A percentile compares a stretch with the other conserved stretches of the same genome.
These are phyloP conservation scores for Boletales sp. DNA, from an alignment of 768 basidiomycete species.

Conservation along the genomic window DNA sequence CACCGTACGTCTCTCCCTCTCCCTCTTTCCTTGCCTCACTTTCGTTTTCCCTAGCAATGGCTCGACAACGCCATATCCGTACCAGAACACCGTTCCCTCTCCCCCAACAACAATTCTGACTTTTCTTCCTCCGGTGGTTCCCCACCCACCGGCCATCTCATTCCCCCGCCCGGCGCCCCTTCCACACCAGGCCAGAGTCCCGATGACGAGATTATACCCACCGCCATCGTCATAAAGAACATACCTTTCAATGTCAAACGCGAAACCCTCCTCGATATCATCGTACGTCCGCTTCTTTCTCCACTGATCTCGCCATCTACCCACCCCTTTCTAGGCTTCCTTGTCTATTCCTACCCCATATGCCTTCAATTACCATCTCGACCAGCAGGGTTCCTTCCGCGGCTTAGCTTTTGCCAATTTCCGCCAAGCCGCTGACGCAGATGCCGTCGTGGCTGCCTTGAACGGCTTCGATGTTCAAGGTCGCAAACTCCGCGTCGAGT, in stretches of 20 bases:
- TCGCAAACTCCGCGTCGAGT: conserved; percentile 96
- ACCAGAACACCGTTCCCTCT: conserved; percentile 76
- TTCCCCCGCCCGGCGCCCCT: conserved; percentile 40
- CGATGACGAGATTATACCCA: conserved; percentile 95
- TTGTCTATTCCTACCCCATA: conserved; percentile 94
- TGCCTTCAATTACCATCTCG: conserved; percentile 99
- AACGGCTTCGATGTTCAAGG: conserved; percentile 97
- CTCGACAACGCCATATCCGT: conserved; percentile 54
- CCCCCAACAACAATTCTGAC: conserved; percentile 84
- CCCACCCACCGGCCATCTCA: conserved; percentile 51
- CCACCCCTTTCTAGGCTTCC: conserved; percentile 56
- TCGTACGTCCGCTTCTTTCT: conserved; percentile 53
- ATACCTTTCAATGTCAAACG: conserved; percentile 99
- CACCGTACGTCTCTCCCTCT: conserved; percentile 49
- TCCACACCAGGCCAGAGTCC: conserved; percentile 47
- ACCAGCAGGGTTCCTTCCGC: conserved; percentile 93
- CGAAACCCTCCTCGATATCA: conserved; percentile 94
- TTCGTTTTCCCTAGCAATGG: conserved; percentile 68
- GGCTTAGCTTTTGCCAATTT: conserved; percentile 99
- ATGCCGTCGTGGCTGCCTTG: conserved; percentile 91
- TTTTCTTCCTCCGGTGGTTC: conserved; percentile 86
- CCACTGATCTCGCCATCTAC: conserved; percentile 6
- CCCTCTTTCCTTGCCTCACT: conserved; percentile 20
- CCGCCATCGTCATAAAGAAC: conserved; percentile 99
- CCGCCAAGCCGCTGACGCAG: conserved; percentile 85